Percentiles rank a stretch among this genome's conserved stretches.
Evolutionary conservation across 352 stramenopile species (phyloP).

Genomic region (Globisporangium irregulare): DNA sequence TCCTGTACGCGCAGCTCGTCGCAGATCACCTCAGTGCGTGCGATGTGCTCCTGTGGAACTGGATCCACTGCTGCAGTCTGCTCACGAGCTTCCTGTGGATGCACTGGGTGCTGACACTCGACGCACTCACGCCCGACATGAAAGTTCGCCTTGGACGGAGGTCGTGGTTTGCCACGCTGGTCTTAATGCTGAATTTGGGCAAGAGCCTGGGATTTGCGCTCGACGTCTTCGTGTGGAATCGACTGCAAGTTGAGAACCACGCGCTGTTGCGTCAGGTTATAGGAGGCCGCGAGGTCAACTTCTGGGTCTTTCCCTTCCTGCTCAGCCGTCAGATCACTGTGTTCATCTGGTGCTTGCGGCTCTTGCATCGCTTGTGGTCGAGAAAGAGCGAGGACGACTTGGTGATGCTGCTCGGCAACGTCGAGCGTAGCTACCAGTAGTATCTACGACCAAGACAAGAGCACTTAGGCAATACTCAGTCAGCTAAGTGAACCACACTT

Average conservation of each 20-base stretch:
- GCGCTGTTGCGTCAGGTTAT: not conserved
- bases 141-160: not conserved
- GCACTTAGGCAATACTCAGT: not conserved
- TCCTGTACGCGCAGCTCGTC: slow-evolving; percentile 6
- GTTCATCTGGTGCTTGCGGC: slow-evolving; percentile 4
- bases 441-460: not conserved
- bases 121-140: slow-evolving; percentile 8
- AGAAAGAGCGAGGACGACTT: not conserved
- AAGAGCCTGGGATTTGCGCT: not conserved
- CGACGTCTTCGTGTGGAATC: slow-evolving; percentile 1
- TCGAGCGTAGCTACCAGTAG: slow-evolving; percentile 1
- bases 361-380: not conserved
- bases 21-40: not conserved
- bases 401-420: slow-evolving; percentile 6
- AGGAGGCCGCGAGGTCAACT: not conserved
- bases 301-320: slow-evolving; percentile 7
- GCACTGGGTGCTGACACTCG: slow-evolving; percentile 6
- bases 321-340: slow-evolving; percentile 7
- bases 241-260: not conserved
- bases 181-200: not conserved
- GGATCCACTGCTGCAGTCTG: not conserved
- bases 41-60: slow-evolving; percentile 1
- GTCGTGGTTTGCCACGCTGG: not conserved
- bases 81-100: slow-evolving; percentile 1
- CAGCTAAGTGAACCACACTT: not conserved